Evolutionary conservation across 31 red algal species (phyloP), one percentile per base, ranked within the genome.

Genomic region (Endocladia muricata): DNA sequence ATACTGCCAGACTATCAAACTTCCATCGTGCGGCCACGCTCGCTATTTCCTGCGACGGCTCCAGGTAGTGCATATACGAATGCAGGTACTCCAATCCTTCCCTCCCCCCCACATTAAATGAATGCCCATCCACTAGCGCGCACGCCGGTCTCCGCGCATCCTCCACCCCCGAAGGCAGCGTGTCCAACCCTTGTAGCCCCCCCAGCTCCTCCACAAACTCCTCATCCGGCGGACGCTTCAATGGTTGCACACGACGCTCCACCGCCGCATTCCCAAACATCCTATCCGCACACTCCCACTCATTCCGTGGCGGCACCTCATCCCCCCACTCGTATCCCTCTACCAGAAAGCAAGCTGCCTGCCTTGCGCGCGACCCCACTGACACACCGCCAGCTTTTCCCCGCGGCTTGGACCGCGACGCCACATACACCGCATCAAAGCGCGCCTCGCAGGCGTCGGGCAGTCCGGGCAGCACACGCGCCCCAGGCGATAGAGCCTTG

Each of bases 81-180:
- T 81, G 52, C 41, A 70, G 13, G 44, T 70, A 81, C 64, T 80
- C 61, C 3, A 68, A 62, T 13, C 57, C 76, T 4, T 19, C 0
- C 13, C 25, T 4, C 13, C 76, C 76, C 6, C 57, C 60, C 19
- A 31, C 13, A 34, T 61, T 51, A 41, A 68, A 80, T 2, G 60
- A 64, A 68, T 80, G 76, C 2, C 76, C 77, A 54, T 81, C 77
- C 1, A 81, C 77, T 37, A 67, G 21, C 38, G 70, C 48, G 52
- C 77, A 70, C 21, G 8, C 77, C 30, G 13, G 32, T 11, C 37
- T 30, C 33, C 61, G 26, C 23, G 22, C 33, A 37, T 31, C 62
- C 38, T 32, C 38, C 62, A 6, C 5, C 62, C 33, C 62, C 9
- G 62, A 4, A 6, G 55, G 25, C 62, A 67, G 38, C 33, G 21